A percentile compares a stretch with the other conserved stretches of the same genome.
phyloP scores from a whole-genome alignment of 345 rosid species.

The Lumnitzera racemosa region DNA sequence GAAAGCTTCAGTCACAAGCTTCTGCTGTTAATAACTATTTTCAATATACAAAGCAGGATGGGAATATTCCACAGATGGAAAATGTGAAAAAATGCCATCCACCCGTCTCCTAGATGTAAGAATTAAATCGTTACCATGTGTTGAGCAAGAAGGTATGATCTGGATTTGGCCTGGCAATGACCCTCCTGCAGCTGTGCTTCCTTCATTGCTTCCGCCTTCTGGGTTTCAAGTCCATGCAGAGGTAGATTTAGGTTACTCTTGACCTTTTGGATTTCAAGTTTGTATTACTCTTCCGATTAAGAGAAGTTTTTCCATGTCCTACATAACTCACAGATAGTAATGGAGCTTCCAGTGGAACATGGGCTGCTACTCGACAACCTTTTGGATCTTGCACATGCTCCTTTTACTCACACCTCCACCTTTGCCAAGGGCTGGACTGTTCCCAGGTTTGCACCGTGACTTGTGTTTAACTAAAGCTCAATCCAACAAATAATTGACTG shows the following conservation, averaged over 20 bases:
- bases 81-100: slow-evolving; percentile 94
- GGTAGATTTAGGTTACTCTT: slow-evolving; percentile 30
- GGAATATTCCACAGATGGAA: slow-evolving; percentile 96
- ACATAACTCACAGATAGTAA: slow-evolving; percentile 52
- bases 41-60: slow-evolving; percentile 49
- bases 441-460: slow-evolving; percentile 56
- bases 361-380: slow-evolving; percentile 94
- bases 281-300: too few species aligned
- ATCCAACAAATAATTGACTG: too few species aligned
- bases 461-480: too few species aligned
- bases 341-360: slow-evolving; percentile 98
- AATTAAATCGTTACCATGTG: slow-evolving; percentile 75
- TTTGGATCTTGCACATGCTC: slow-evolving; percentile 96
- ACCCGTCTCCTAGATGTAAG: slow-evolving; percentile 60
- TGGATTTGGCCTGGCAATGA: slow-evolving; percentile 98
- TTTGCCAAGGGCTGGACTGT: slow-evolving; percentile 98
- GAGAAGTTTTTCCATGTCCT: too few species aligned
- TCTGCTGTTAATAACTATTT: slow-evolving; percentile 9
- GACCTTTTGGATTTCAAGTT: too few species aligned
- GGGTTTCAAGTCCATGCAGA: slow-evolving; percentile 92
- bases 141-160: slow-evolving; percentile 93
- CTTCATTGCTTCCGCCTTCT: slow-evolving; percentile 77
- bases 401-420: slow-evolving; percentile 94
- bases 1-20: background rate
- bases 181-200: slow-evolving; percentile 64